These are phyloP conservation scores for Tarenaya hassleriana DNA, from an alignment of 345 rosid genomes.

Conservation along the genomic window DNA sequence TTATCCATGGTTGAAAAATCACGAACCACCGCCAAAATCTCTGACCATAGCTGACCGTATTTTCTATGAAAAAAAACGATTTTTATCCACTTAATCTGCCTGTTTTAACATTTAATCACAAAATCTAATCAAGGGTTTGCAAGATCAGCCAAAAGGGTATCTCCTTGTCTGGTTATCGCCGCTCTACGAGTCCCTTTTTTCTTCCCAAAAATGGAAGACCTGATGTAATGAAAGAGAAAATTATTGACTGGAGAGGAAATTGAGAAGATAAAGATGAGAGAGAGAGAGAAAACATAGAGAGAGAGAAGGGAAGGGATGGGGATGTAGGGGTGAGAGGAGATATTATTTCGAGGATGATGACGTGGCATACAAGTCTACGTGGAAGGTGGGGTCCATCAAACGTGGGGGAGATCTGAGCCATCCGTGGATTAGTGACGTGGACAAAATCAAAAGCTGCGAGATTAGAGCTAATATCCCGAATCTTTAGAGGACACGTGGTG, in stretches of 20 bases:
- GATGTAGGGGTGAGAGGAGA: constrained; percentile 26
- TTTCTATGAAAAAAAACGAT: not conserved
- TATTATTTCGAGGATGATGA: constrained; percentile 28
- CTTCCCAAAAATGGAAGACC: too few species aligned
- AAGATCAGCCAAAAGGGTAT: too few species aligned
- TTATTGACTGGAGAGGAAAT: constrained; percentile 1
- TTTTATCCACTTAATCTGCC: too few species aligned
- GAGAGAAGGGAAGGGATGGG: constrained; percentile 12
- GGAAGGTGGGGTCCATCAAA: constrained; percentile 8
- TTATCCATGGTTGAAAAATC: constrained; percentile 26
- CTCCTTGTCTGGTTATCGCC: too few species aligned
- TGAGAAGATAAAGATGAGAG: not conserved
- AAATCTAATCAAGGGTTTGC: not conserved
- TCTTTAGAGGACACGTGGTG: constrained; percentile 30
- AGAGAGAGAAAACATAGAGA: constrained; percentile 18
- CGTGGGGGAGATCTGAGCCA: constrained; percentile 12
- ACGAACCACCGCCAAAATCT: constrained; percentile 24
- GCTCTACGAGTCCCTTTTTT: not conserved
- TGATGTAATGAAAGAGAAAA: too few species aligned
- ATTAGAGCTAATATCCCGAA: constrained; percentile 16
- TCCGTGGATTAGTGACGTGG: constrained; percentile 27
- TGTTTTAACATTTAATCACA: too few species aligned
- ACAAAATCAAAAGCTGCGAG: constrained; percentile 44
- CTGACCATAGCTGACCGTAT: constrained; percentile 16
- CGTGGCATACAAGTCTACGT: constrained; percentile 31